phyloP scores from a whole-genome alignment of 1,139 yeast species.

The Pichia kudriavzevii region DNA sequence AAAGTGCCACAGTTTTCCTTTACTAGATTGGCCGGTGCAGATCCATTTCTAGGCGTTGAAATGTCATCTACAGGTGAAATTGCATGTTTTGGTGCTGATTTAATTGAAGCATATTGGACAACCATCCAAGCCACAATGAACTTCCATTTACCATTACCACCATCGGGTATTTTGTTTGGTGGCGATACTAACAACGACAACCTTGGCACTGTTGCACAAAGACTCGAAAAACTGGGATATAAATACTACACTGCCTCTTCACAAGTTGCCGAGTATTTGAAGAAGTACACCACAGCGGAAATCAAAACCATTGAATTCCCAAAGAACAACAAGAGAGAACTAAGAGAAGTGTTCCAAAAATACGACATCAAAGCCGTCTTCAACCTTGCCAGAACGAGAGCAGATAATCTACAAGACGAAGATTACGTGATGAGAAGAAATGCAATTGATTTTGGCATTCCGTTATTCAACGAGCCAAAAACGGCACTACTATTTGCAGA shows the following conservation, averaged over 20 bases:
- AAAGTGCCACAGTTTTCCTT: slow-evolving; percentile 98
- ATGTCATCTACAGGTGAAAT: slow-evolving; percentile 99
- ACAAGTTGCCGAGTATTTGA: slow-evolving; percentile 63
- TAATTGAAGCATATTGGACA: slow-evolving; percentile 93
- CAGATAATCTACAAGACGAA: slow-evolving; percentile 73
- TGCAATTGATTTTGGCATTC: slow-evolving; percentile 96
- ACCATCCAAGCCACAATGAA: slow-evolving; percentile 96
- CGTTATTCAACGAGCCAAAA: slow-evolving; percentile 92
- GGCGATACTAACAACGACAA: slow-evolving; percentile 75
- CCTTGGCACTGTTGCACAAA: slow-evolving; percentile 66
- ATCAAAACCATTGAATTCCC: slow-evolving; percentile 80
- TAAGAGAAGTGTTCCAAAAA: slow-evolving; percentile 86
- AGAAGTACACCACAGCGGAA: slow-evolving; percentile 27
- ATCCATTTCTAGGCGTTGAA: slow-evolving; percentile 96
- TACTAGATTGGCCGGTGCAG: slow-evolving; percentile 98
- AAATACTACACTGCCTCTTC: slow-evolving; percentile 71
- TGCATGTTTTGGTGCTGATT: slow-evolving; percentile 86
- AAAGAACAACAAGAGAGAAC: slow-evolving; percentile 82
- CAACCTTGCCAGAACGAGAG: slow-evolving; percentile 87
- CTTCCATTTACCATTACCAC: slow-evolving; percentile 87
- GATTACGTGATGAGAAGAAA: slow-evolving; percentile 98
- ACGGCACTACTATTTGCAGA: slow-evolving; percentile 83
- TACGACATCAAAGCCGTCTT: slow-evolving; percentile 80
- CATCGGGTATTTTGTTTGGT: slow-evolving; percentile 83
- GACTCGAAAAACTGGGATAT: slow-evolving; percentile 69